Conservation (phyloP, 2,329 filamentous ascomycete genomes). For the Aspergillus versicolor region DNA sequence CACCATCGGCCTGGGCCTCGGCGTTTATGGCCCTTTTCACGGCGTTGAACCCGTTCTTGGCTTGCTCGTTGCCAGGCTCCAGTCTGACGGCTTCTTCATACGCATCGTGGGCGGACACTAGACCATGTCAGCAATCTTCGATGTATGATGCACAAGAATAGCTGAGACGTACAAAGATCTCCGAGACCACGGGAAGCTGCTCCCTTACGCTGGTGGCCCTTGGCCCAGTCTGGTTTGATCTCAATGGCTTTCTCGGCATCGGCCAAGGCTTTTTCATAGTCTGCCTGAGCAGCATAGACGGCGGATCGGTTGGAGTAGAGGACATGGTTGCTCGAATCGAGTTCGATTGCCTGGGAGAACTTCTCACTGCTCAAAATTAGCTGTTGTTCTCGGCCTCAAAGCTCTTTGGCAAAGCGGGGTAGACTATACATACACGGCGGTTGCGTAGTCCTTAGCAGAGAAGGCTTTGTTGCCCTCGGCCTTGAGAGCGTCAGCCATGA, state of each 20-base stretch:
- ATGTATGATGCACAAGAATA: not conserved
- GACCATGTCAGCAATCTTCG: slow-evolving; percentile 15
- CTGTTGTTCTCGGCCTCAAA: not conserved
- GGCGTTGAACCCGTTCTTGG: slow-evolving; percentile 81
- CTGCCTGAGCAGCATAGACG: slow-evolving; percentile 80
- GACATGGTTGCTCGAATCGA: slow-evolving; percentile 89
- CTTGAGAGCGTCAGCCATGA: slow-evolving; percentile 80
- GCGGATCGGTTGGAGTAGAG: slow-evolving; percentile 97
- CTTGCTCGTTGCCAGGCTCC: slow-evolving; percentile 86
- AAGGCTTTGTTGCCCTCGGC: slow-evolving; percentile 98
- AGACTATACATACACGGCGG: slow-evolving; percentile 81
- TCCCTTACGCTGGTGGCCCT: slow-evolving; percentile 93
- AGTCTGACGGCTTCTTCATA: slow-evolving; percentile 94
- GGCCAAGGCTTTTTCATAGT: slow-evolving; percentile 79
- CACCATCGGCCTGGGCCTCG: slow-evolving; percentile 64
- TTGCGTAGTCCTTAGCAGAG: slow-evolving; percentile 92
- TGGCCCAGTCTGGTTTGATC: slow-evolving; percentile 96
- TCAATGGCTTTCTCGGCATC: slow-evolving; percentile 93
- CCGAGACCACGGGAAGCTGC: slow-evolving; percentile 84
- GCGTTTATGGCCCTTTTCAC: slow-evolving; percentile 86
- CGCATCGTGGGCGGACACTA: slow-evolving; percentile 77
- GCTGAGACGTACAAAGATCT: slow-evolving; percentile 62
- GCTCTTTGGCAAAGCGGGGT: slow-evolving; percentile 20
- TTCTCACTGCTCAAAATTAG: slow-evolving; percentile 64
- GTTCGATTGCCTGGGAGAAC: slow-evolving; percentile 87